Conservation (phyloP, 2,329 filamentous ascomycete genomes). For the Cadophora malorum region DNA sequence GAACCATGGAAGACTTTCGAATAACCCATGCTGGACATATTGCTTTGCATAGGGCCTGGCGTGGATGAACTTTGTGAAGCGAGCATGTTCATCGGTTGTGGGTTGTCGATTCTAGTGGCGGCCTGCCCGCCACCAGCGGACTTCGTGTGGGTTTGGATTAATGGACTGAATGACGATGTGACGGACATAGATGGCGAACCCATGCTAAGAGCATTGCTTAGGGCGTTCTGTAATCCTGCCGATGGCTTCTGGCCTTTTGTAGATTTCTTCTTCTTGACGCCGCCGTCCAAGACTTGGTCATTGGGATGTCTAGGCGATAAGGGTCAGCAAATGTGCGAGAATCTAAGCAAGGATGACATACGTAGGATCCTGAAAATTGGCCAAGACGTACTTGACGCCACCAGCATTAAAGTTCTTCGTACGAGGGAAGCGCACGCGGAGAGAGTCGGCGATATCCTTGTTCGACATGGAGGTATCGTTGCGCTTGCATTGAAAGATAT, state of each 20-base stretch:
- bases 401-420: not conserved
- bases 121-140: not conserved
- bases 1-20: not conserved
- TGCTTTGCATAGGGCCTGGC: not conserved
- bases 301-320: not conserved
- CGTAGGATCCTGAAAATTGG: not conserved
- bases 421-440: not conserved
- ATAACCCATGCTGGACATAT: not conserved
- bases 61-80: not conserved
- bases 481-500: not conserved
- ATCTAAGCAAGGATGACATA: not conserved
- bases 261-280: slow-evolving; percentile 11
- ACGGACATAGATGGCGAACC: slow-evolving; percentile 3
- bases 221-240: not conserved
- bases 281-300: not conserved
- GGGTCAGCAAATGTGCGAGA: not conserved
- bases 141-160: not conserved
- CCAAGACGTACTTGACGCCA: slow-evolving; percentile 8
- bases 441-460: not conserved
- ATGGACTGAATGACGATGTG: not conserved
- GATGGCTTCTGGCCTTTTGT: not conserved
- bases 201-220: not conserved
- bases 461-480: not conserved
- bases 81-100: not conserved
- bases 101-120: not conserved